These are phyloP conservation scores for Sugiyamaella sp. DNA, from an alignment of 1,139 yeast species.

Conservation along the genomic window DNA sequence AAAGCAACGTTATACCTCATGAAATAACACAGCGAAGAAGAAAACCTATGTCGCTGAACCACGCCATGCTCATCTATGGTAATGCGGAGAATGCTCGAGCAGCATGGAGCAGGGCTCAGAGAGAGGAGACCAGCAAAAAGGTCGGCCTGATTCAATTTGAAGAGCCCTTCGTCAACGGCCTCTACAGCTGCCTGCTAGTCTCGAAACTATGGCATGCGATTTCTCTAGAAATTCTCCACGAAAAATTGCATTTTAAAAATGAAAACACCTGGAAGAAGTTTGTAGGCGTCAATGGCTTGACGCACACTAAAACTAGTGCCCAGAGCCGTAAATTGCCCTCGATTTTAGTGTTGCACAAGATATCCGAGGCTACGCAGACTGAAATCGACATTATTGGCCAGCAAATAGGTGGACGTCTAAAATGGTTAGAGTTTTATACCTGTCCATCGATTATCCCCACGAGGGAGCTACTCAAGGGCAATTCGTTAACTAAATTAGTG, in stretches of 20 bases:
- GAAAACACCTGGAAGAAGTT: slow-evolving; percentile 54
- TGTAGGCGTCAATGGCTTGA: slow-evolving; percentile 24
- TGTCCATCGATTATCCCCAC: slow-evolving; percentile 75
- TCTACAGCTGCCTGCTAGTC: slow-evolving; percentile 67
- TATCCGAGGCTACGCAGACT: slow-evolving; percentile 48
- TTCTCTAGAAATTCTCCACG: slow-evolving; percentile 57
- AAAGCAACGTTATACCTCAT: slow-evolving; percentile 54
- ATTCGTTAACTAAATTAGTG: slow-evolving; percentile 57
- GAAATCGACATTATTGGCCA: slow-evolving; percentile 48
- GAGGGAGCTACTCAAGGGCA: slow-evolving; percentile 47
- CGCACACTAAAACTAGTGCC: slow-evolving; percentile 3
- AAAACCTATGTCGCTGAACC: slow-evolving; percentile 66
- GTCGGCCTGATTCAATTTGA: not conserved
- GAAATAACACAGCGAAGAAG: slow-evolving; percentile 63
- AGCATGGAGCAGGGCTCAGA: slow-evolving; percentile 50
- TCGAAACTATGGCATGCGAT: slow-evolving; percentile 65
- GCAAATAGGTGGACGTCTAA: slow-evolving; percentile 52
- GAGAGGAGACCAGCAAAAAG: slow-evolving; percentile 24
- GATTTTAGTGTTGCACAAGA: slow-evolving; percentile 55
- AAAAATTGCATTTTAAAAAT: slow-evolving; percentile 57
- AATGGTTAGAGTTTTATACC: slow-evolving; percentile 78
- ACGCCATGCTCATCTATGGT: slow-evolving; percentile 61
- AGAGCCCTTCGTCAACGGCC: slow-evolving; percentile 35
- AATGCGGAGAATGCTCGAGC: slow-evolving; percentile 53
- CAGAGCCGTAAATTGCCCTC: slow-evolving; percentile 14